These are phyloP conservation scores for Penicillium fuscoglaucum DNA, from an alignment of 2,329 filamentous ascomycete species.

Conservation along the genomic window DNA sequence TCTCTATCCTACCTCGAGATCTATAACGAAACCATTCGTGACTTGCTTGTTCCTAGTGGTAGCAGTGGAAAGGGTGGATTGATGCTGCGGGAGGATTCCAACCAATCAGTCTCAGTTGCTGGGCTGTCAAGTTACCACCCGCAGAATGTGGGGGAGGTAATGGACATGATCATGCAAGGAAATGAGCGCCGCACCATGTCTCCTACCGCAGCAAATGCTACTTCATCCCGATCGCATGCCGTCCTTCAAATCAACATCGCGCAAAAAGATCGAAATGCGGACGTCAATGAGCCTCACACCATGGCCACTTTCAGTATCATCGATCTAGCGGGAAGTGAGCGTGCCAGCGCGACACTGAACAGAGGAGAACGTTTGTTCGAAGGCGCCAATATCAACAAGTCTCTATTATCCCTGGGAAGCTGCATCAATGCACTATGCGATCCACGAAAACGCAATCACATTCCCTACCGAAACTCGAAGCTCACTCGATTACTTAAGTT, in stretches of 20 bases:
- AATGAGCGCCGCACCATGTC: slow-evolving; percentile 96
- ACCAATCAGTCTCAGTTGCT: slow-evolving; percentile 86
- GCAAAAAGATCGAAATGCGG: slow-evolving; percentile 89
- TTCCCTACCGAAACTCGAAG: slow-evolving; percentile 97
- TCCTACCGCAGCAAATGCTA: slow-evolving; percentile 94
- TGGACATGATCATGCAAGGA: slow-evolving; percentile 97
- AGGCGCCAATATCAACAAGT: slow-evolving; percentile 99
- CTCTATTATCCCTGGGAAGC: slow-evolving; percentile 85
- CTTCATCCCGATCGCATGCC: slow-evolving; percentile 93
- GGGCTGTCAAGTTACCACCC: slow-evolving; percentile 90
- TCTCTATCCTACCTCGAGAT: slow-evolving; percentile 96
- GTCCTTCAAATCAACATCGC: slow-evolving; percentile 96
- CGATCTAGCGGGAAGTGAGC: slow-evolving; percentile 91
- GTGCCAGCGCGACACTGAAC: slow-evolving; percentile 95
- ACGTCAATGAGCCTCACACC: slow-evolving; percentile 90
- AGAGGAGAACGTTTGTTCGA: slow-evolving; percentile 86
- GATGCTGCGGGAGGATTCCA: slow-evolving; percentile 91
- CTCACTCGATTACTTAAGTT: slow-evolving; percentile 94
- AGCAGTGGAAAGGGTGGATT: slow-evolving; percentile 80
- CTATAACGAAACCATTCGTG: slow-evolving; percentile 98
- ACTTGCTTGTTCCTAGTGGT: slow-evolving; percentile 81
- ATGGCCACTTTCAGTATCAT: slow-evolving; percentile 99
- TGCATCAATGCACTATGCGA: slow-evolving; percentile 99
- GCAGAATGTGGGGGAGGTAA: slow-evolving; percentile 89
- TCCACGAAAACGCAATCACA: slow-evolving; percentile 83